A percentile compares a stretch with the other conserved stretches of the same genome.
Conservation (phyloP, 768 basidiomycete genomes). For the Agrocybe pediades region DNA sequence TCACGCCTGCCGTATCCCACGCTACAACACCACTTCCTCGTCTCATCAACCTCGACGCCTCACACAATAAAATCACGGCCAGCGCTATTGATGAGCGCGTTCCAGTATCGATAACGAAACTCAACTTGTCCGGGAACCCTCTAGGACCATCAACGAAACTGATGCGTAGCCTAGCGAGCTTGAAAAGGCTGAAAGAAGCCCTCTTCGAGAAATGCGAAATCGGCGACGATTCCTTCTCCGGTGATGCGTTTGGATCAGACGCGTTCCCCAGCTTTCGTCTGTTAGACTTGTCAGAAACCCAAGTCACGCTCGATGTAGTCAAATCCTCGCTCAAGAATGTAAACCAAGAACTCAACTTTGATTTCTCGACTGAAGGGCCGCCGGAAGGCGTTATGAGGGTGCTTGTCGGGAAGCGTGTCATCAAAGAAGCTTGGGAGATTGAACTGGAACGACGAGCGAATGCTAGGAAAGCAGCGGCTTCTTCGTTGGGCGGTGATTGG, state of each 20-base stretch:
- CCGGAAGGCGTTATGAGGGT: slow-evolving; percentile 54
- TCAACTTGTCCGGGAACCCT: slow-evolving; percentile 71
- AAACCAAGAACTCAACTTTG: slow-evolving; percentile 54
- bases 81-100: slow-evolving; percentile 53
- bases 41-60: slow-evolving; percentile 63
- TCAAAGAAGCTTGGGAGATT: slow-evolving; percentile 81
- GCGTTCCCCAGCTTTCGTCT: slow-evolving; percentile 55
- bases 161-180: slow-evolving; percentile 45
- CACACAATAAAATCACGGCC: slow-evolving; percentile 66
- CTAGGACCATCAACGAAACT: slow-evolving; percentile 48
- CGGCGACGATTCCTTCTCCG: slow-evolving; percentile 58
- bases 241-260: slow-evolving; percentile 33
- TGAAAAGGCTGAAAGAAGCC: slow-evolving; percentile 60
- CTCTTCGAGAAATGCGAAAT: slow-evolving; percentile 58
- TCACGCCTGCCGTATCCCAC: slow-evolving; percentile 60
- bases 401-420: slow-evolving; percentile 67
- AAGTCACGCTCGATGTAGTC: slow-evolving; percentile 48
- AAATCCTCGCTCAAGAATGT: slow-evolving; percentile 46
- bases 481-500: slow-evolving; percentile 20
- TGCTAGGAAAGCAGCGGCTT: slow-evolving; percentile 30
- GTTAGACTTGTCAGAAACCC: slow-evolving; percentile 70
- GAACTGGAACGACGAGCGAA: slow-evolving; percentile 63
- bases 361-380: slow-evolving; percentile 55
- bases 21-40: slow-evolving; percentile 67
- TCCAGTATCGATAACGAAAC: slow-evolving; percentile 54